Evolutionary conservation across 371 early-diverging fungal species (phyloP), one percentile per base, ranked within the genome.

Genomic region (Fennellomyces sp.): DNA sequence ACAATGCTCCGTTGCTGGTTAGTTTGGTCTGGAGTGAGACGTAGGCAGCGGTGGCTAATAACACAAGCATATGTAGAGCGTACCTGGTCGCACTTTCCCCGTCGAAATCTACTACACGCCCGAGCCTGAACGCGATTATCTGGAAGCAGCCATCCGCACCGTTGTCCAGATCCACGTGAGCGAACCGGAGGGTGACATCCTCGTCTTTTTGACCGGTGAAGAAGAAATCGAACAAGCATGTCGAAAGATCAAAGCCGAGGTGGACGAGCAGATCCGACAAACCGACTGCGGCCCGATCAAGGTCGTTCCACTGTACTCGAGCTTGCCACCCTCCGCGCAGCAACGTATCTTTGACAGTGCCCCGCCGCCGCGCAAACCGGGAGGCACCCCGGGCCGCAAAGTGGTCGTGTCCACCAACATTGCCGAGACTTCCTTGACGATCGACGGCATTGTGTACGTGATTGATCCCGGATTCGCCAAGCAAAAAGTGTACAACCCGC

Each of bases 381-480:
- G 88, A 23, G 93, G 94, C 12, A 74, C 89, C 4, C 91, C 93
- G 6, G 97, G 95, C 17, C 88, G 98, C 57, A 98, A 98, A 75
- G 80, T 94, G 56, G 94, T 99, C 27, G 92, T 99, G 3, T 92
- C 98, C 3, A 94, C 99, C 29, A 99, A 99, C 69, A 91, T 99
- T 76, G 98, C 99, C 19, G 99, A 99, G 77, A 98, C 99, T 0
- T 97, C 97, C 1, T 83, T 99, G 60, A 99, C 99, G 3, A 99
- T 99, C 58, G 97, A 97, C 66, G 96, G 97, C 64, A 93, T 99
- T 58, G 96, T 94, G 8, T 99, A 98, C 75, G 99, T 99, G 33
- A 90, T 99, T 42, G 99, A 99, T 73, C 96, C 97, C 25, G 99
- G 99, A 2, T 95, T 98, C 64, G 85, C 96, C 23, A 99, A 99